Evolutionary conservation across 371 early-diverging fungal species (phyloP).

Genomic region (Lichtheimia ornata): DNA sequence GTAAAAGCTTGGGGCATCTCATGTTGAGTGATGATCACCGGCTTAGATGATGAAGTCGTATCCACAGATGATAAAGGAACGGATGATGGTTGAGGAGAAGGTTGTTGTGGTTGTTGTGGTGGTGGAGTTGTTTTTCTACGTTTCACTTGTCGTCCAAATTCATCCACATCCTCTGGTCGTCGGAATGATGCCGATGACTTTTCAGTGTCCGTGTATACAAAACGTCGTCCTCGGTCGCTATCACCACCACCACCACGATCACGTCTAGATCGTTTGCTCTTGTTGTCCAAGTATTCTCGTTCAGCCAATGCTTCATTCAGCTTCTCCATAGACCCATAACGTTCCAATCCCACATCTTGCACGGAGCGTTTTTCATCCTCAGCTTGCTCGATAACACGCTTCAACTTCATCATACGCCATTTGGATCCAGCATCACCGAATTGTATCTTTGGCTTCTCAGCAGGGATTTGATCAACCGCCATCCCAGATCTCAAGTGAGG

Average conservation of each 20-base stretch:
- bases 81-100: background rate
- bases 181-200: conserved; percentile 17
- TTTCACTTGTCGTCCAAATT: conserved; percentile 38
- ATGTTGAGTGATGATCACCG: conserved; percentile 31
- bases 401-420: conserved; percentile 86
- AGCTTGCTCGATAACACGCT: conserved; percentile 70
- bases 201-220: conserved; percentile 37
- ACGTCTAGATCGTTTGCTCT: conserved; percentile 24
- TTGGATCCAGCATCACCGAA: conserved; percentile 78
- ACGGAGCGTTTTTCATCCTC: conserved; percentile 65
- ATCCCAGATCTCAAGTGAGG: conserved; percentile 47
- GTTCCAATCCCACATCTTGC: conserved; percentile 73
- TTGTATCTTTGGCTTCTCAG: conserved; percentile 25
- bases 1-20: conserved; percentile 20
- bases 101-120: conserved; percentile 6
- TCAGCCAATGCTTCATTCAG: conserved; percentile 72
- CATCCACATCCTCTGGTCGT: conserved; percentile 37
- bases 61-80: conserved; percentile 7
- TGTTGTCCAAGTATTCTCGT: conserved; percentile 61
- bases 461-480: conserved; percentile 50
- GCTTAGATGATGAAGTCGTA: conserved; percentile 11
- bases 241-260: background rate
- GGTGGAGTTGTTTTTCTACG: conserved; percentile 21
- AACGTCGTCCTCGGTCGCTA: conserved; percentile 18
- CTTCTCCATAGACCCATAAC: conserved; percentile 71